Conservation (phyloP, 225 moss, liverwort and hornwort genomes). For the Takakia lepidozioides region DNA sequence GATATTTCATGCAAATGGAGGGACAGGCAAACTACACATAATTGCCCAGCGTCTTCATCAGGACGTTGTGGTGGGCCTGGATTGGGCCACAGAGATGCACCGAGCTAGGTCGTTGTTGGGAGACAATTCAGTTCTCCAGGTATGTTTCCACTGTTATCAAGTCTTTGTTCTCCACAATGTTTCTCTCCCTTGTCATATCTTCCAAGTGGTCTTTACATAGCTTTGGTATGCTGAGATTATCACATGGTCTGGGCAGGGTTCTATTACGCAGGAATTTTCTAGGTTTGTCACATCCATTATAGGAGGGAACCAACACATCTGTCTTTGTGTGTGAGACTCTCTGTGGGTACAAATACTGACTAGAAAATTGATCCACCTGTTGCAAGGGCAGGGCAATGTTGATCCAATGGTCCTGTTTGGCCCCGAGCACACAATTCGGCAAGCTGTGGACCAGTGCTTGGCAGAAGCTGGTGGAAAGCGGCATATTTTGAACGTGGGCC, state of each 20-base stretch:
- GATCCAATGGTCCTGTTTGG: conserved; percentile 93
- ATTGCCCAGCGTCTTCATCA: conserved; percentile 39
- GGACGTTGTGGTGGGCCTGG: conserved; percentile 79
- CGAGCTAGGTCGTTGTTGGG: conserved; percentile 65
- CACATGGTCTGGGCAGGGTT: no score
- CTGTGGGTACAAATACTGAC: no score
- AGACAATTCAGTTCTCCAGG: conserved; percentile 39
- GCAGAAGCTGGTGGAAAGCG: conserved; percentile 46
- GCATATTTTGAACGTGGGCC: conserved; percentile 90
- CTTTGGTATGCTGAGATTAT: no score
- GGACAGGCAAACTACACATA: conserved; percentile 85
- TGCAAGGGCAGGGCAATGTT: conserved; percentile 65
- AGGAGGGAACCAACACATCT: no score
- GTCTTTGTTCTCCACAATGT: no score
- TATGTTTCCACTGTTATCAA: no score
- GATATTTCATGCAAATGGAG: conserved; percentile 95
- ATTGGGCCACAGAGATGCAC: conserved; percentile 74
- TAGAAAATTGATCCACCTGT: no score
- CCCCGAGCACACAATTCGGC: conserved; percentile 59
- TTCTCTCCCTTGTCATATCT: conserved; percentile 2
- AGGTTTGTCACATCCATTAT: no score
- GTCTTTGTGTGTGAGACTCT: no score
- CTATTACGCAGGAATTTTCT: no score
- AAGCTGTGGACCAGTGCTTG: conserved; percentile 58
- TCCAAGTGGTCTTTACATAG: no score